A percentile compares a stretch with the other conserved stretches of the same genome.
phyloP scores from a whole-genome alignment of 352 stramenopile genomes.

The Blastocystis sp. region DNA sequence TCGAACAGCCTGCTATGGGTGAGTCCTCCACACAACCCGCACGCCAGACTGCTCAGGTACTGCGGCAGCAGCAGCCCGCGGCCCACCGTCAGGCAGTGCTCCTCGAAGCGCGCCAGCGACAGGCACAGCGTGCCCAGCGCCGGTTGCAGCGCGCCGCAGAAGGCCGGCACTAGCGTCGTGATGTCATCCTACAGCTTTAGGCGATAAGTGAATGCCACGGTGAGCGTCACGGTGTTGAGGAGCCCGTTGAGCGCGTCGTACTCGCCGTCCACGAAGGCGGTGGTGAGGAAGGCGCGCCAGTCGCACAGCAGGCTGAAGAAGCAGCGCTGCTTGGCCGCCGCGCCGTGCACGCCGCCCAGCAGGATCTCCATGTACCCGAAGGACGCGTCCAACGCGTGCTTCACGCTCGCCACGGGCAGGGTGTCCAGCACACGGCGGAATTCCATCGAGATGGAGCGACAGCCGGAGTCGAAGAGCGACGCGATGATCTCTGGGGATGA shows the following conservation, averaged over 20 bases:
- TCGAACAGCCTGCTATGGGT: neutral
- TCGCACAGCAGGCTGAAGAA: neutral
- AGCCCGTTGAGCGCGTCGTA: slow-evolving; percentile 20
- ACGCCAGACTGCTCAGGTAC: neutral
- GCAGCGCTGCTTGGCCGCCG: neutral
- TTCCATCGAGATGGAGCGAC: neutral
- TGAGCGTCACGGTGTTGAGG: neutral
- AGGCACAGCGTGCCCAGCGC: neutral
- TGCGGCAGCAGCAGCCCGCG: neutral
- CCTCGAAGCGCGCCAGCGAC: neutral
- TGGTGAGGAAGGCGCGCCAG: slow-evolving; percentile 4
- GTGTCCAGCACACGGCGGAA: neutral
- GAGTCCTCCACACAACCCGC: neutral
- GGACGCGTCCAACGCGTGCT: neutral
- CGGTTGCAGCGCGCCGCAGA: neutral
- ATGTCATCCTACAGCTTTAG: neutral
- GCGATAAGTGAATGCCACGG: neutral
- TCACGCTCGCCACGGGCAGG: neutral
- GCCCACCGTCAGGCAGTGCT: neutral
- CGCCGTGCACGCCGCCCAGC: neutral
- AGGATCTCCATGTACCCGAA: slow-evolving; percentile 45
- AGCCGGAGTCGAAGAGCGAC: neutral
- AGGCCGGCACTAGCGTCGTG: neutral
- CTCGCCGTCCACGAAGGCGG: neutral
- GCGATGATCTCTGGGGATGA: neutral